Percentiles rank a stretch among this genome's conserved stretches.
Evolutionary conservation across 148 eudicot genomes (phyloP).

Genomic region (Vaccinium myrtillus): DNA sequence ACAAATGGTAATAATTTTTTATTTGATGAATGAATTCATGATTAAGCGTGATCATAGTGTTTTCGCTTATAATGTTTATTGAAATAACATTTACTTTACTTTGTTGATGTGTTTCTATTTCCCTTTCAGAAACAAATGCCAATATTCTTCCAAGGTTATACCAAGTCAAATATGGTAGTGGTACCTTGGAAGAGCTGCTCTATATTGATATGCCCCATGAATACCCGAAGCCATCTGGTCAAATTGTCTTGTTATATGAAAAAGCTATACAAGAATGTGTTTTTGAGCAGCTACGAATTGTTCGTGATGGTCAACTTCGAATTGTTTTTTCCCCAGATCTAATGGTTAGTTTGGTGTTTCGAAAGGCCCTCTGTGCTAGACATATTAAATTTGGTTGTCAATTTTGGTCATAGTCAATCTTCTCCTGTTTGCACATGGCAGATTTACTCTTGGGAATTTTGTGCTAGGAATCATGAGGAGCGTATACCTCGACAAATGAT

Average conservation of each 20-base stretch:
- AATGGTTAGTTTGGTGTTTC: slow-evolving; percentile 29
- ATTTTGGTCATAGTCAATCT: slow-evolving; percentile 8
- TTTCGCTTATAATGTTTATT: not conserved
- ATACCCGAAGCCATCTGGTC: slow-evolving; percentile 76
- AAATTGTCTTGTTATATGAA: slow-evolving; percentile 78
- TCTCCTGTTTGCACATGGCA: slow-evolving; percentile 19
- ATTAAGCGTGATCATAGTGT: not conserved
- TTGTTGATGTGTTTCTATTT: slow-evolving; percentile 3
- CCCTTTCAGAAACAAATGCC: slow-evolving; percentile 74
- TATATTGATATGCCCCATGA: slow-evolving; percentile 90
- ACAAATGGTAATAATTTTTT: not conserved
- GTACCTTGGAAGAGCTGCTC: slow-evolving; percentile 85
- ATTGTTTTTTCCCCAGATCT: slow-evolving; percentile 77
- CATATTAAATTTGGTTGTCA: not conserved
- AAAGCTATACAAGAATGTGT: slow-evolving; percentile 92
- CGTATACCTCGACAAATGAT: slow-evolving; percentile 57
- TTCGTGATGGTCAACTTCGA: slow-evolving; percentile 97
- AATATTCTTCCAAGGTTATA: slow-evolving; percentile 90
- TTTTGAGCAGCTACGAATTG: slow-evolving; percentile 88
- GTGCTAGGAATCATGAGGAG: slow-evolving; percentile 70
- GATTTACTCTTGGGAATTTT: slow-evolving; percentile 83
- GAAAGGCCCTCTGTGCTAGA: not conserved
- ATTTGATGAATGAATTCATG: not conserved
- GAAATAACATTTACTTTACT: not conserved
- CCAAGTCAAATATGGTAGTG: slow-evolving; percentile 89